Percentiles rank a stretch among this genome's conserved stretches.
Evolutionary conservation across 768 basidiomycete genomes (phyloP).

Genomic region (Suillus sp.): DNA sequence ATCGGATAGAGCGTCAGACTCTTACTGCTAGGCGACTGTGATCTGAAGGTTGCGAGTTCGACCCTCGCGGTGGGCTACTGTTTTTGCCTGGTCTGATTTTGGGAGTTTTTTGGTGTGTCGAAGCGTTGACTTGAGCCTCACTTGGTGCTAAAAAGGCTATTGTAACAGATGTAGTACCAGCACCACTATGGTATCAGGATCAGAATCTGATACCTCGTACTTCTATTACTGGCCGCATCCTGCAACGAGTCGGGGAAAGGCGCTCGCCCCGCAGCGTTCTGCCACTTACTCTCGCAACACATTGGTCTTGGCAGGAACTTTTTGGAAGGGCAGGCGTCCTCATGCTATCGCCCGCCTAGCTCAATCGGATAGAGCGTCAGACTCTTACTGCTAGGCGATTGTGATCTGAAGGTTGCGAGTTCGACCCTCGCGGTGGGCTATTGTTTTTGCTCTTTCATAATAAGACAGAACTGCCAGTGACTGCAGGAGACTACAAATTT

Average conservation of each 20-base stretch:
- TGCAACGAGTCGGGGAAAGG: too few species aligned
- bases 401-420: constrained; percentile 84
- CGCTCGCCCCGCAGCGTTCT: too few species aligned
- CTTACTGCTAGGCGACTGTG: constrained; percentile 31
- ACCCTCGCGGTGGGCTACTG: constrained; percentile 78
- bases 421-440: constrained; percentile 63
- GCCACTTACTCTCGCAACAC: too few species aligned
- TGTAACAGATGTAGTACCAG: background rate
- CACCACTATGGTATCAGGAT: background rate
- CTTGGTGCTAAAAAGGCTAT: background rate
- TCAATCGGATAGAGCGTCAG: constrained; percentile 58
- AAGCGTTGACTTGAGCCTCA: too few species aligned
- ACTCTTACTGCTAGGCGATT: constrained; percentile 39
- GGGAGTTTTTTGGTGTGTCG: too few species aligned
- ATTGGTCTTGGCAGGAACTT: too few species aligned
- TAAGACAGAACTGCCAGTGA: background rate
- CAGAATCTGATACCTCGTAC: too few species aligned
- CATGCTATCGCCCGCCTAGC: constrained; percentile 43
- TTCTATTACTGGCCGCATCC: too few species aligned
- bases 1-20: constrained; percentile 59
- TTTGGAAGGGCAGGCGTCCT: too few species aligned
- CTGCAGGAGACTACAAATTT: background rate
- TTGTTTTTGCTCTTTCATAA: background rate
- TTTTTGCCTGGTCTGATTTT: constrained; percentile 19
- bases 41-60: constrained; percentile 88